Evolutionary conservation across 1,284 basidiomycete genomes (phyloP).

Genomic region (Ustilago nuda): DNA sequence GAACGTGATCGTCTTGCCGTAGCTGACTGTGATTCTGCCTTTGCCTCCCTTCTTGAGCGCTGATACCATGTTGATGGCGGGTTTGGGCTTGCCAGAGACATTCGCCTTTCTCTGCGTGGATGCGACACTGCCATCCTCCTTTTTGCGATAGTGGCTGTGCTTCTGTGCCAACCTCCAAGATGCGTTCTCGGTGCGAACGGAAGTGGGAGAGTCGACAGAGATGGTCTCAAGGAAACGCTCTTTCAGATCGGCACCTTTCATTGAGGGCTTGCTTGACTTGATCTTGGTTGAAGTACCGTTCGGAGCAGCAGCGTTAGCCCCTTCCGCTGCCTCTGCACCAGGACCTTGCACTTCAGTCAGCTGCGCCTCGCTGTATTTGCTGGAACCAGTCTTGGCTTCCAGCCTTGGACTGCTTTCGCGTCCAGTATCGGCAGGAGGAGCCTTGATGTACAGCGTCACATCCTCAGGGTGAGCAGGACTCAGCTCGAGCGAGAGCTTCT

Average conservation of each 20-base stretch:
- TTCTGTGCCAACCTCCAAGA: constrained; percentile 63
- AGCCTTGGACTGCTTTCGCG: constrained; percentile 28
- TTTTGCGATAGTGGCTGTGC: constrained; percentile 56
- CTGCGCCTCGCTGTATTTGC: constrained; percentile 34
- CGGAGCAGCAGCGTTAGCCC: background rate
- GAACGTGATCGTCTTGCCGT: constrained; percentile 71
- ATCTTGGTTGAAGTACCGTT: constrained; percentile 13
- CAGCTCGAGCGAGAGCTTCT: constrained; percentile 70
- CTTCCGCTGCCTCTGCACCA: constrained; percentile 18
- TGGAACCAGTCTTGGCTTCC: constrained; percentile 22
- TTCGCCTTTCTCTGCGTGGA: constrained; percentile 35
- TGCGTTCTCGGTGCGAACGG: constrained; percentile 60
- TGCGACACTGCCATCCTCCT: constrained; percentile 34
- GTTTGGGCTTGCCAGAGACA: constrained; percentile 38
- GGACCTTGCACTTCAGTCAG: constrained; percentile 13
- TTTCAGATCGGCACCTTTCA: constrained; percentile 65
- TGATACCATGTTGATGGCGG: constrained; percentile 64
- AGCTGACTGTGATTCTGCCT: constrained; percentile 71
- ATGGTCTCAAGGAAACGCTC: constrained; percentile 73
- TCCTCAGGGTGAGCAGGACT: constrained; percentile 72
- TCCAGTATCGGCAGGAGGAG: constrained; percentile 15
- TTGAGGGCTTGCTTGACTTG: constrained; percentile 33
- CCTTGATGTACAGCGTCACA: constrained; percentile 71
- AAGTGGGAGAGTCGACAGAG: constrained; percentile 65
- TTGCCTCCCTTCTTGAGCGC: constrained; percentile 72